Conservation (phyloP, 1,284 basidiomycete genomes). For the Cryptococcus deneoformans region DNA sequence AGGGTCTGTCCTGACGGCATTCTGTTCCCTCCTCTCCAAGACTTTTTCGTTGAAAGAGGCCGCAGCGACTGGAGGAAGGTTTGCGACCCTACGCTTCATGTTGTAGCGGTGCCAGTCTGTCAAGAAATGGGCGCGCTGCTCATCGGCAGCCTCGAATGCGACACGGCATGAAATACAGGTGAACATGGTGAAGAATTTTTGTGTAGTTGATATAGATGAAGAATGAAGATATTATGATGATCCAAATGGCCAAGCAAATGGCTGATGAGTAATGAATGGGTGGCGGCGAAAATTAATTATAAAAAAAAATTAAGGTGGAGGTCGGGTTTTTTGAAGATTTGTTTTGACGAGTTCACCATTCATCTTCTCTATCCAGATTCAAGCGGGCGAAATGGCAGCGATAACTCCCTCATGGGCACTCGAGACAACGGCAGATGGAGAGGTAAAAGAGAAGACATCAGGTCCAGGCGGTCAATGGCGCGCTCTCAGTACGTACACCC, state of each 20-base stretch:
- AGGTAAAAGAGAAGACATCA: slow-evolving; percentile 3
- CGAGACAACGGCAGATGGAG: background rate
- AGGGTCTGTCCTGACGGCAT: slow-evolving; percentile 63
- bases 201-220: background rate
- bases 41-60: slow-evolving; percentile 87
- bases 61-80: slow-evolving; percentile 78
- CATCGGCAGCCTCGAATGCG: slow-evolving; percentile 77
- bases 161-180: slow-evolving; percentile 93
- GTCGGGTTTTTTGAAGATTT: background rate
- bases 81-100: slow-evolving; percentile 94
- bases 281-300: background rate
- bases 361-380: background rate
- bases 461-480: slow-evolving; percentile 29
- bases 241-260: background rate
- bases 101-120: slow-evolving; percentile 98
- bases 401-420: slow-evolving; percentile 7
- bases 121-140: slow-evolving; percentile 87
- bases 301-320: background rate
- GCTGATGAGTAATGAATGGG: background rate
- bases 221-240: background rate
- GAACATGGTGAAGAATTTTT: slow-evolving; percentile 51
- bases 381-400: background rate
- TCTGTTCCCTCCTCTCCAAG: slow-evolving; percentile 70
- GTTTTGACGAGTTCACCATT: background rate
- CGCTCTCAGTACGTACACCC: slow-evolving; percentile 26